Evolutionary conservation across 306 rosid species (phyloP).

Genomic region (Prunus campanulata): DNA sequence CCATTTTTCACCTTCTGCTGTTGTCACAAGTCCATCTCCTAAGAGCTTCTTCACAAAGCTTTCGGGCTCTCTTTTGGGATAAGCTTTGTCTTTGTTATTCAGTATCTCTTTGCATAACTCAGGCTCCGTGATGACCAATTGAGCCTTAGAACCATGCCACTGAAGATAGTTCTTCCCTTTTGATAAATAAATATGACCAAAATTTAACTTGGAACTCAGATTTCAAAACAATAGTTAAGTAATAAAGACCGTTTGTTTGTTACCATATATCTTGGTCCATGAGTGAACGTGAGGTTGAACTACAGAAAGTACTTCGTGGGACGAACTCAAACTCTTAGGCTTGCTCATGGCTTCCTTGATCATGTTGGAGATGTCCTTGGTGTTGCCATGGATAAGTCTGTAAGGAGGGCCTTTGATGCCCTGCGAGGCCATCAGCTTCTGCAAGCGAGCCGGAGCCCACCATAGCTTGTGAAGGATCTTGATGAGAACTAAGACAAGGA

Average conservation of each 20-base stretch:
- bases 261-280: conserved; percentile 21
- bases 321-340: conserved; percentile 19
- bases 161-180: conserved; percentile 32
- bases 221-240: neutral
- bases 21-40: conserved; percentile 29
- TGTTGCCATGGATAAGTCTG: conserved; percentile 24
- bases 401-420: conserved; percentile 43
- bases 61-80: neutral
- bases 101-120: conserved; percentile 35
- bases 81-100: conserved; percentile 18
- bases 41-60: conserved; percentile 10
- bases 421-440: conserved; percentile 7
- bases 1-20: conserved; percentile 28
- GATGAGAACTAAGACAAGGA: conserved; percentile 2
- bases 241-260: neutral
- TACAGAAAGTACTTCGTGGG: conserved; percentile 13
- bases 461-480: conserved; percentile 22
- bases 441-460: conserved; percentile 28
- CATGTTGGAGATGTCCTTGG: conserved; percentile 22
- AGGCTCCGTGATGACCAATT: conserved; percentile 27
- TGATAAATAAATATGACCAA: neutral
- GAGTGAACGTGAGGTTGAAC: conserved; percentile 18
- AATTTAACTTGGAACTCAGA: neutral
- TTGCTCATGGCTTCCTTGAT: conserved; percentile 13
- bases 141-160: conserved; percentile 32